These are phyloP conservation scores for Calonectria naviculata DNA, from an alignment of 2,329 filamentous ascomycete species.

Conservation along the genomic window DNA sequence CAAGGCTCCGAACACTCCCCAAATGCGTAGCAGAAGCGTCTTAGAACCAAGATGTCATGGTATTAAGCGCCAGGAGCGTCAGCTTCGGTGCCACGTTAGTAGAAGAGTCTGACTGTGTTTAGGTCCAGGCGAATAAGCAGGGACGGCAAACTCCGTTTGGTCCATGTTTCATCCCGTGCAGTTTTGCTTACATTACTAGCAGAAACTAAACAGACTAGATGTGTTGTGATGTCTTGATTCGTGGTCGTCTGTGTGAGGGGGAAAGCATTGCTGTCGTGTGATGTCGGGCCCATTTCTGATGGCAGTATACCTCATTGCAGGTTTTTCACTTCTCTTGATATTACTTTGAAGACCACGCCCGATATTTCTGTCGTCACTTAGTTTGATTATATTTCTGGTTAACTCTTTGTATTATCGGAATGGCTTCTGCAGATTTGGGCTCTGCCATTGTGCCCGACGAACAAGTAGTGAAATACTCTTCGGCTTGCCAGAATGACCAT, in stretches of 20 bases:
- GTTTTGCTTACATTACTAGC: not conserved
- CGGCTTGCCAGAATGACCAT: not conserved
- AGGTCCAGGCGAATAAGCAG: not conserved
- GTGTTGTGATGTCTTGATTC: not conserved
- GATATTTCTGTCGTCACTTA: not conserved
- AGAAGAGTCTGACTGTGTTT: not conserved
- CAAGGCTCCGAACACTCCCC: not conserved
- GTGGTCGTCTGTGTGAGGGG: not conserved
- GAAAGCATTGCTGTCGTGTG: not conserved
- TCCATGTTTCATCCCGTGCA: not conserved
- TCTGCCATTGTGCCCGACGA: not conserved
- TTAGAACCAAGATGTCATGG: not conserved
- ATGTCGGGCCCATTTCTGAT: not conserved
- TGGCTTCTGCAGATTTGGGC: not conserved
- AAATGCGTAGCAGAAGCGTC: not conserved
- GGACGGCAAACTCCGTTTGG: not conserved
- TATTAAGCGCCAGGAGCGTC: conserved; percentile 1
- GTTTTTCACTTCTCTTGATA: not conserved
- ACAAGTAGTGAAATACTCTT: not conserved
- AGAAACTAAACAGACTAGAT: not conserved
- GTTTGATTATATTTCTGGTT: too few species aligned
- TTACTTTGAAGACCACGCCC: not conserved
- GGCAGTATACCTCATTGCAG: not conserved
- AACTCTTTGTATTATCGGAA: not conserved
- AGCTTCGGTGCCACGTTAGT: conserved; percentile 15